These are phyloP conservation scores for Trapa incisa DNA, from an alignment of 345 rosid species.

Conservation along the genomic window DNA sequence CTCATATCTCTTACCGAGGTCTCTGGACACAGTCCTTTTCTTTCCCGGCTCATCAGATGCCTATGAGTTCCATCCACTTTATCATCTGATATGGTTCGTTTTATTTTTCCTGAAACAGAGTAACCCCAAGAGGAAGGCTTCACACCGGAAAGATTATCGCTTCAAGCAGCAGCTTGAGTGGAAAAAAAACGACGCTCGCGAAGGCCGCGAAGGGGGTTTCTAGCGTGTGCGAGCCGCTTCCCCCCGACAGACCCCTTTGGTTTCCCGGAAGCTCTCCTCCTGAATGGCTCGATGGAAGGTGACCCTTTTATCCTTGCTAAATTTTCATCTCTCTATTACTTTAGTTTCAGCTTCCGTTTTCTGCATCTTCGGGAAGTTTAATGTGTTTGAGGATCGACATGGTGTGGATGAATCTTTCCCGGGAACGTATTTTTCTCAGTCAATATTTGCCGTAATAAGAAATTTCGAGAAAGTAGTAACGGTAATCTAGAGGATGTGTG, in stretches of 20 bases:
- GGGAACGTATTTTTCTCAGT: too few relatives aligned
- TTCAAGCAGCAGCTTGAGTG: background rate
- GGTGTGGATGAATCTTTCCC: too few relatives aligned
- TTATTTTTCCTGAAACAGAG: slow-evolving; percentile 13
- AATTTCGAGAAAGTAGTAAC: too few relatives aligned
- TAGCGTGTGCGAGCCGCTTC: slow-evolving; percentile 78
- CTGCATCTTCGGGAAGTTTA: too few relatives aligned
- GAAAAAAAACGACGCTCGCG: slow-evolving; percentile 8
- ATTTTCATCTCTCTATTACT: too few relatives aligned
- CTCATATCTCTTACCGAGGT: slow-evolving; percentile 6
- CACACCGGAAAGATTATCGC: slow-evolving; percentile 6
- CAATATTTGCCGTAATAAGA: too few relatives aligned
- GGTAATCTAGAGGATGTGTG: too few relatives aligned
- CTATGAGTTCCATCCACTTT: background rate
- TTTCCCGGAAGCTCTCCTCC: slow-evolving; percentile 88
- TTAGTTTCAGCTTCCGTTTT: too few relatives aligned
- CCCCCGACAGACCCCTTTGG: slow-evolving; percentile 93
- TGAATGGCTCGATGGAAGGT: slow-evolving; percentile 93
- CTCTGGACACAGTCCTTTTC: background rate
- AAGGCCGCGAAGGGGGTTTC: slow-evolving; percentile 74
- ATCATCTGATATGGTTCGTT: background rate
- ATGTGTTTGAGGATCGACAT: too few relatives aligned
- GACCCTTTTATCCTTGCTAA: background rate
- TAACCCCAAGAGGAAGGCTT: slow-evolving; percentile 6
- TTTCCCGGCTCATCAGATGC: background rate